Base-by-base conservation (phyloP, 495 filamentous ascomycete species). In the Amphirosellinia nigrospora region DNA sequence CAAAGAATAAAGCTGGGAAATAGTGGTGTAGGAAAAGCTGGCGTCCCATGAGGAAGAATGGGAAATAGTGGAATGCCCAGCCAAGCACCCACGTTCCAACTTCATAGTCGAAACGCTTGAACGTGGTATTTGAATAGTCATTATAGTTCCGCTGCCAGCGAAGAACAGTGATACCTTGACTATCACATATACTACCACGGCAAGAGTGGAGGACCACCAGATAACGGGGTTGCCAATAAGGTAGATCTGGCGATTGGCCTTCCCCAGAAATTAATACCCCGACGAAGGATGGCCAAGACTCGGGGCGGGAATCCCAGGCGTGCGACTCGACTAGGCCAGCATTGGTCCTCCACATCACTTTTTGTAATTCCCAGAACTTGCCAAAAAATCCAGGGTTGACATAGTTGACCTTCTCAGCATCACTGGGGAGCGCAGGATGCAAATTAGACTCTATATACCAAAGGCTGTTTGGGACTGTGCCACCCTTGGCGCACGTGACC, bases 211-310 rank as follows among this genome's bases (percentile, higher is more conserved):
- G 13, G 89, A 89, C 91, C 92, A 98, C 96, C 96, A 99, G 72
- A 99, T 90, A 66, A 98, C 80, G 2, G 96, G 96, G 79, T 99
- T 99, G 65, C 96, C 96, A 53, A 97, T 90, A 7, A 99, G 89
- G 79, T 99, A 99, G 72, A 99, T 92, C 82, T 99, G 96, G 70
- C 94, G 92, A 75, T 97, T 85, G 66, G 97, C 88, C 74, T 92
- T 94, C 68, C 96, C 96, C 96, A 99, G 87, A 99, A 99, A 83
- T 99, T 99, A 86, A 99, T 99, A 69, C 96, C 96, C 71, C 96
- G 94, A 71, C 89, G 89, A 64, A 99, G 87, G 64, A 97, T 88
- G 21, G 96, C 96, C 96, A 99, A 23, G 93, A 94, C 19, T 90
- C 89, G 15, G 96, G 96, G 39, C 96, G 91, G 56, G 96, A 98